phyloP scores from a whole-genome alignment of 176 grass and related monocot species.

The Lolium rigidum region DNA sequence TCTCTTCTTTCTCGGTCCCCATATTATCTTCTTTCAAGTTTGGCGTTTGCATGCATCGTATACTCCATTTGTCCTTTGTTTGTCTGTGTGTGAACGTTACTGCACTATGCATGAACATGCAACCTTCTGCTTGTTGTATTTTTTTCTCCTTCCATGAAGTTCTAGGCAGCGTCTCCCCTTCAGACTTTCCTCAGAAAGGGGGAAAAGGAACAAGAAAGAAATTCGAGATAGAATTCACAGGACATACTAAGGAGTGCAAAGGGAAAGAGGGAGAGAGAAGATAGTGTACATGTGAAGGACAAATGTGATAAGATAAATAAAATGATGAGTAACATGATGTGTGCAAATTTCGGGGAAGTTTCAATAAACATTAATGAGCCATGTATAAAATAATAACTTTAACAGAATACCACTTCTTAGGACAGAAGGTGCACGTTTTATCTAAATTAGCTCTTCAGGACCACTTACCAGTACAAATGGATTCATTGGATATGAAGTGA shows the following conservation, averaged over 20 bases:
- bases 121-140: background rate
- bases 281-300: background rate
- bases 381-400: background rate
- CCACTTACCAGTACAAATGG: background rate
- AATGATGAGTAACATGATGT: slow-evolving; percentile 2
- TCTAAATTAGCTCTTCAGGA: slow-evolving; percentile 16
- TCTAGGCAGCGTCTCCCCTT: background rate
- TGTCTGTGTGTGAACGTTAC: background rate
- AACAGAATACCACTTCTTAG: background rate
- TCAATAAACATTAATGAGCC: background rate
- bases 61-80: background rate
- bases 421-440: background rate
- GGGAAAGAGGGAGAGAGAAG: background rate
- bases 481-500: background rate
- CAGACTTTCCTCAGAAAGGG: background rate
- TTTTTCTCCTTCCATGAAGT: background rate
- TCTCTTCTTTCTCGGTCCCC: background rate
- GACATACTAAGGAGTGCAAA: slow-evolving; percentile 1
- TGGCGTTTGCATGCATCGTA: background rate
- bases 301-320: background rate
- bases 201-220: background rate
- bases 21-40: background rate
- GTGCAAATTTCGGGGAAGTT: background rate
- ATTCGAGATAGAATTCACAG: background rate
- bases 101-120: background rate